These are phyloP conservation scores for Vachellia collinsii DNA, from an alignment of 306 rosid species.

Conservation along the genomic window DNA sequence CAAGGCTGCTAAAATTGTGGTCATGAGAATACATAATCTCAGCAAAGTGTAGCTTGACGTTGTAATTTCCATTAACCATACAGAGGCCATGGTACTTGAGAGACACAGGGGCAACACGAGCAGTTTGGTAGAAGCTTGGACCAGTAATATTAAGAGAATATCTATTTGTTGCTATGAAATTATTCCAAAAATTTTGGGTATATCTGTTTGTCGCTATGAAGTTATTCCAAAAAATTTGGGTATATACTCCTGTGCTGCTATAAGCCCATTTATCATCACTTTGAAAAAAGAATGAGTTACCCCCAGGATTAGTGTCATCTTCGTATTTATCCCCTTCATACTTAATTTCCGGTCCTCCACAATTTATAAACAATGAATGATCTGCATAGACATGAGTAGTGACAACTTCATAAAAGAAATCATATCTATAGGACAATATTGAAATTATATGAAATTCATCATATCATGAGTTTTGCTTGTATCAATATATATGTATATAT, in stretches of 20 bases:
- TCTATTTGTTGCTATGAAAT: background rate
- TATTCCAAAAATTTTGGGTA: too few relatives aligned
- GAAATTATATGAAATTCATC: background rate
- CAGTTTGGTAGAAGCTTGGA: background rate
- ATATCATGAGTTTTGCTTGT: background rate
- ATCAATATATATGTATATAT: too few relatives aligned
- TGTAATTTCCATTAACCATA: conserved; percentile 64
- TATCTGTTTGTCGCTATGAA: background rate
- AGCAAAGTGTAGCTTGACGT: conserved; percentile 73
- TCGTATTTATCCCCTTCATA: conserved; percentile 49
- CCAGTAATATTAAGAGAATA: background rate
- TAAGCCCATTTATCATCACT: conserved; percentile 55
- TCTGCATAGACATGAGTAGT: conserved; percentile 40
- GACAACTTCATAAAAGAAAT: conserved; percentile 12
- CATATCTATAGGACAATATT: background rate
- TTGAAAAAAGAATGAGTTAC: conserved; percentile 37
- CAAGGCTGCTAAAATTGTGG: conserved; percentile 46
- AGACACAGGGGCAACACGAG: conserved; percentile 25
- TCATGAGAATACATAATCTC: conserved; percentile 60
- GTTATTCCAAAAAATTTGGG: too few relatives aligned
- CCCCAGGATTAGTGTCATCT: conserved; percentile 33
- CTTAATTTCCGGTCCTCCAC: conserved; percentile 49
- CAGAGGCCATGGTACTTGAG: conserved; percentile 76
- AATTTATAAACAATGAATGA: conserved; percentile 30
- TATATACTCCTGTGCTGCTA: conserved; percentile 61